A percentile compares a stretch with the other conserved stretches of the same genome.
Conservation (phyloP, 352 stramenopile genomes). For the Pythium periplocum region DNA sequence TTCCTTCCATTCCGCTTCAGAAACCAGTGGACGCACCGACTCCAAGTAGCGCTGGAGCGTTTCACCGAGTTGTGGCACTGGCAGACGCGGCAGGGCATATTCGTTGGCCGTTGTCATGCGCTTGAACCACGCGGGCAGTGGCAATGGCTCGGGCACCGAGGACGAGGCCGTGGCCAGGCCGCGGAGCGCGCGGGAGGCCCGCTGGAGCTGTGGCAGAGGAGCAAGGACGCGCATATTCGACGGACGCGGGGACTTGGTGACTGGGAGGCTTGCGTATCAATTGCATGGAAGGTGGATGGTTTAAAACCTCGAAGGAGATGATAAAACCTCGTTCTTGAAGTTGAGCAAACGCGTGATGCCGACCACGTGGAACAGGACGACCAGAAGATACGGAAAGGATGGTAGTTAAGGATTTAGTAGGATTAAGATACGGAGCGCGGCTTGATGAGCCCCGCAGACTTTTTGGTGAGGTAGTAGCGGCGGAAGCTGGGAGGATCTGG, state of each 20-base stretch:
- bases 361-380: constrained; percentile 6
- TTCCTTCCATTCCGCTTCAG: constrained; percentile 33
- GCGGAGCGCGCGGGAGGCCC: constrained; percentile 10
- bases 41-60: constrained; percentile 68
- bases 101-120: constrained; percentile 33
- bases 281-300: neutral
- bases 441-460: neutral
- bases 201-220: constrained; percentile 10
- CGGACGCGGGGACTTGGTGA: constrained; percentile 1
- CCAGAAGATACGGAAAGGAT: neutral
- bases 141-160: neutral
- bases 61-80: constrained; percentile 71
- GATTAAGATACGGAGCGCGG: constrained; percentile 7
- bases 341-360: constrained; percentile 14
- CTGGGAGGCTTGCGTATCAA: constrained; percentile 1
- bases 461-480: constrained; percentile 23
- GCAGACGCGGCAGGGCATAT: constrained; percentile 40
- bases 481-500: constrained; percentile 13
- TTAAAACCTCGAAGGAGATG: no score
- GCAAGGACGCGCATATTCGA: constrained; percentile 14
- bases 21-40: constrained; percentile 52
- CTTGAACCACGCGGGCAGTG: constrained; percentile 30
- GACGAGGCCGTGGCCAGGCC: constrained; percentile 7
- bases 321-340: constrained; percentile 28
- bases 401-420: constrained; percentile 1